Evolutionary conservation across 1,284 basidiomycete genomes (phyloP), one percentile per base, ranked within the genome.

Genomic region (Polyporus tsugae): DNA sequence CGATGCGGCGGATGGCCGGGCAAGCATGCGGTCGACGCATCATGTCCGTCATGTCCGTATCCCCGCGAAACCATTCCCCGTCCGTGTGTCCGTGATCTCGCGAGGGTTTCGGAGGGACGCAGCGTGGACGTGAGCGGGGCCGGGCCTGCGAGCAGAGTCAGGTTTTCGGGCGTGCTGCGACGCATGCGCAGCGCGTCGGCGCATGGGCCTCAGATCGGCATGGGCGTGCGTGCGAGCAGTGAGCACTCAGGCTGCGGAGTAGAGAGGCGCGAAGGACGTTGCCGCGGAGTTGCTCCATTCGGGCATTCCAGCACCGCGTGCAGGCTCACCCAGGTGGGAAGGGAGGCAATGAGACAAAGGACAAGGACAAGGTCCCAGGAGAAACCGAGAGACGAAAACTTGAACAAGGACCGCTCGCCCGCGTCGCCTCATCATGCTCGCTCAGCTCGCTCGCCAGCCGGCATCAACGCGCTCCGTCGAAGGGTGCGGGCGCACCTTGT

Each of bases 221-320:
- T 25, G 52, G 15, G 29, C 52, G 25, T 29, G 29, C 11, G 55
- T 35, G 35, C 35, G 55, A 36, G 55, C 35, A n/a, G 55, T 6
- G 55, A n/a, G 19, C 42, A 25, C 46, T n/a, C n/a, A n/a, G n/a
- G n/a, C n/a, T 49, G 33, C 53, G 53, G 29, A 55, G 13, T 19
- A 6, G 55, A 9, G n/a, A 10, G 55, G 19, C 53, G 53, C 9
- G 53, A n/a, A 5, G 35, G 53, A 62, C n/a, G 10, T 36, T 38
- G 59, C 25, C 64, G 60, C 46, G 58, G 46, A 61, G 33, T 61
- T 65, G 64, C 49, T 65, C 59, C 46, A 61, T 42, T 7, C 22
- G 46, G 64, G 38, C 64, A 65, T 41, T 33, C 38, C 22, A 13
- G 35, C 33, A 53, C 59, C 19, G 35, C 19, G 15, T n/a, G 19